Evolutionary conservation across 2,329 filamentous ascomycete genomes (phyloP).

Genomic region (Trichoderma aggressivum): DNA sequence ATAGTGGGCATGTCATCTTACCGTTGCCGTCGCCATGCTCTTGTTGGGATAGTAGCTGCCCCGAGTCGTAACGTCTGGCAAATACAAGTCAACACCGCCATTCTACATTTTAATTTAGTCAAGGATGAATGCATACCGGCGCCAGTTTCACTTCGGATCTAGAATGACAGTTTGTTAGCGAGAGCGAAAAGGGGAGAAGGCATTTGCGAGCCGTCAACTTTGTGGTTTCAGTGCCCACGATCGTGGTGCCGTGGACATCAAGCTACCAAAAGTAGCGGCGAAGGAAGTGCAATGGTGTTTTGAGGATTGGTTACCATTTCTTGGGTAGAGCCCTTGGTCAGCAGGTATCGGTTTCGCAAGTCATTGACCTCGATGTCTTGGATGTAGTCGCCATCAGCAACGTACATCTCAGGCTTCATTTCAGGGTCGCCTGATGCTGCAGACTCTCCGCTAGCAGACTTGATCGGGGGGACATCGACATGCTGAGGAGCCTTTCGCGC

Average conservation of each 20-base stretch:
- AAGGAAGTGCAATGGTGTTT: slow-evolving; percentile 28
- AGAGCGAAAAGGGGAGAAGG: slow-evolving; percentile 70
- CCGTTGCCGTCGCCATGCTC: slow-evolving; percentile 89
- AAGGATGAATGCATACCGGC: slow-evolving; percentile 76
- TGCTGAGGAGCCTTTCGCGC: slow-evolving; percentile 88
- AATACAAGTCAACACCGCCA: slow-evolving; percentile 51
- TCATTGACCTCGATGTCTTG: slow-evolving; percentile 99
- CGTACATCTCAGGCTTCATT: slow-evolving; percentile 85
- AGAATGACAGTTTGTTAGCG: slow-evolving; percentile 92
- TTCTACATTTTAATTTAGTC: slow-evolving; percentile 35
- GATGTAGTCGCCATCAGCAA: slow-evolving; percentile 95
- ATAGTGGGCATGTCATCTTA: slow-evolving; percentile 47
- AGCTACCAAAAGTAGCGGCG: slow-evolving; percentile 31
- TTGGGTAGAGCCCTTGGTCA: slow-evolving; percentile 96
- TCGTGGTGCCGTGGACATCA: slow-evolving; percentile 40
- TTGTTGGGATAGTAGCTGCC: slow-evolving; percentile 97
- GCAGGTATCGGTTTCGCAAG: slow-evolving; percentile 89
- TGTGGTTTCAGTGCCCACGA: slow-evolving; percentile 68
- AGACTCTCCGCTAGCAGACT: slow-evolving; percentile 47
- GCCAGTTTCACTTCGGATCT: slow-evolving; percentile 99
- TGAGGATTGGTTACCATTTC: slow-evolving; percentile 93
- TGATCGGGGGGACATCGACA: slow-evolving; percentile 80
- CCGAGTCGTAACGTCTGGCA: slow-evolving; percentile 93
- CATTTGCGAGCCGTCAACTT: slow-evolving; percentile 61
- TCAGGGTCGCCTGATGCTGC: slow-evolving; percentile 45